Percentiles rank a stretch among this genome's conserved stretches.
Conservation (phyloP, 768 basidiomycete genomes). For the Erythrobasidium yunnanense region DNA sequence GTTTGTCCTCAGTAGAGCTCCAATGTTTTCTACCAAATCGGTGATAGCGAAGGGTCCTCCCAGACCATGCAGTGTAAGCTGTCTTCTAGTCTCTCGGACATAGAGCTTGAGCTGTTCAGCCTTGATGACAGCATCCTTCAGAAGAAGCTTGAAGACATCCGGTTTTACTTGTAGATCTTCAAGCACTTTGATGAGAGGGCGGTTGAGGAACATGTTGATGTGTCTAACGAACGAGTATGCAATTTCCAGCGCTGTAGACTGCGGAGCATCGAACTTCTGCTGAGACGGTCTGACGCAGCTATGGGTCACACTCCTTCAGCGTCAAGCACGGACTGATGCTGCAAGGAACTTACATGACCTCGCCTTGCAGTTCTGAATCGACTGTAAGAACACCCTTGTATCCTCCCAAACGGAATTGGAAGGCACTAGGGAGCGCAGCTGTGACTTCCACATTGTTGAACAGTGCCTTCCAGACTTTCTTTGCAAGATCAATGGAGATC, state of each 20-base stretch:
- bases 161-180: constrained; percentile 60
- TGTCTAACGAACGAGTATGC: constrained; percentile 50
- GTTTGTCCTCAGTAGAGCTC: constrained; percentile 48
- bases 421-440: constrained; percentile 9
- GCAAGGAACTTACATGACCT: constrained; percentile 44
- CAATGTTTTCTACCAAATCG: constrained; percentile 50
- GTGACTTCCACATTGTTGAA: constrained; percentile 5
- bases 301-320: not conserved
- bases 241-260: constrained; percentile 22
- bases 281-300: constrained; percentile 25
- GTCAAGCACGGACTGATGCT: not conserved
- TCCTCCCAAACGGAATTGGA: constrained; percentile 60
- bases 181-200: constrained; percentile 45
- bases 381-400: constrained; percentile 71
- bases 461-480: constrained; percentile 6
- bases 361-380: constrained; percentile 48
- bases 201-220: constrained; percentile 62
- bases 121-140: constrained; percentile 51
- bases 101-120: constrained; percentile 56
- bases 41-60: constrained; percentile 49
- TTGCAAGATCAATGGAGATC: constrained; percentile 13
- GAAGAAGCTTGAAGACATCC: constrained; percentile 54
- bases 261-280: constrained; percentile 26
- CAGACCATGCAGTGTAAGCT: constrained; percentile 48
- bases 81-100: constrained; percentile 25